Conservation (phyloP, 2,329 filamentous ascomycete genomes). For the Paracorniculantispora psalliotae region DNA sequence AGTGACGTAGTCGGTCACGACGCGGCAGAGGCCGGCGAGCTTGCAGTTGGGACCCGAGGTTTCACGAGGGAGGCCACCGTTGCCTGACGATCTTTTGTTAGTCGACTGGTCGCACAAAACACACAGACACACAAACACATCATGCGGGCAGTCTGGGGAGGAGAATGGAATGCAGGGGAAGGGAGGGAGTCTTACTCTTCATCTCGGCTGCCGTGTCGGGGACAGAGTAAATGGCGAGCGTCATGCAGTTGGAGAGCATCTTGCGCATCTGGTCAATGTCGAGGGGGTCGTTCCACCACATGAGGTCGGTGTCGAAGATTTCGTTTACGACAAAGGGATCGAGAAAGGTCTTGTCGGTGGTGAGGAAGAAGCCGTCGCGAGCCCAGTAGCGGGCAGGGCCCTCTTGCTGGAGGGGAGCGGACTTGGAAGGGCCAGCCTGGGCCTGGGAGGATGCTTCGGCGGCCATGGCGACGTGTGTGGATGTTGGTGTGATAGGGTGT, state of each 20-base stretch:
- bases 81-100: conserved; percentile 20
- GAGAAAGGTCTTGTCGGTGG: conserved; percentile 53
- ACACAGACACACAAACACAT: too few relatives aligned
- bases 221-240: conserved; percentile 52
- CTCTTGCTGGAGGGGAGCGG: conserved; percentile 22
- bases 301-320: conserved; percentile 49
- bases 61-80: conserved; percentile 26
- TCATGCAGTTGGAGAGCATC: conserved; percentile 54
- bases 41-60: conserved; percentile 27
- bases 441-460: background rate
- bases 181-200: conserved; percentile 29
- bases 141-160: conserved; percentile 12
- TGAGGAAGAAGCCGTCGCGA: conserved; percentile 53
- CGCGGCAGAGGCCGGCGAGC: conserved; percentile 41
- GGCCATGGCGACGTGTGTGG: conserved; percentile 7
- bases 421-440: conserved; percentile 9
- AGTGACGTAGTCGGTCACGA: conserved; percentile 66
- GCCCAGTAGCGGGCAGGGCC: conserved; percentile 41
- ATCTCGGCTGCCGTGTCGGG: conserved; percentile 34
- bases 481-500: background rate
- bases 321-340: conserved; percentile 50
- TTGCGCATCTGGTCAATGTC: conserved; percentile 43
- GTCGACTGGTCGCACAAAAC: too few relatives aligned
- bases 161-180: conserved; percentile 27
- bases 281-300: conserved; percentile 57